A percentile compares a stretch with the other conserved stretches of the same genome.
These are phyloP conservation scores for Boletus rubescentipes DNA, from an alignment of 768 basidiomycete species.

Conservation along the genomic window DNA sequence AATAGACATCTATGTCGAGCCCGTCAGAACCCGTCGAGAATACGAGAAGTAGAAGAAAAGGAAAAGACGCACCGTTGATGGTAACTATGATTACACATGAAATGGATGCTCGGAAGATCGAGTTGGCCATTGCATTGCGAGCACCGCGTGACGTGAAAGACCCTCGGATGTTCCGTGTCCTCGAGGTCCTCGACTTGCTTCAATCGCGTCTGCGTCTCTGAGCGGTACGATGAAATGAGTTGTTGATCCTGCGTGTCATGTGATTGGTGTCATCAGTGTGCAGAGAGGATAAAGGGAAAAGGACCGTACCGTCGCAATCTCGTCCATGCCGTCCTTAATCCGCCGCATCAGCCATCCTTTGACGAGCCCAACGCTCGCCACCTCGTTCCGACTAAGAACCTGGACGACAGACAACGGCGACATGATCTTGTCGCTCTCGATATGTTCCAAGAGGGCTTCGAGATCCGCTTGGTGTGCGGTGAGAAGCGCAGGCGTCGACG, in stretches of 20 bases:
- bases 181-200: slow-evolving; percentile 80
- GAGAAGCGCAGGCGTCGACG: slow-evolving; percentile 74
- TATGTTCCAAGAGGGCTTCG: slow-evolving; percentile 64
- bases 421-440: slow-evolving; percentile 81
- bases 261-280: background rate
- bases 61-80: slow-evolving; percentile 65
- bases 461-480: slow-evolving; percentile 71
- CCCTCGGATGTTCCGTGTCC: slow-evolving; percentile 73
- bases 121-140: slow-evolving; percentile 86
- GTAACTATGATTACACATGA: slow-evolving; percentile 98
- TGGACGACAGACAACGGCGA: slow-evolving; percentile 89
- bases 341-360: slow-evolving; percentile 87
- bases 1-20: slow-evolving; percentile 66
- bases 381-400: slow-evolving; percentile 82
- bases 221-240: slow-evolving; percentile 82
- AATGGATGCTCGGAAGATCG: slow-evolving; percentile 91
- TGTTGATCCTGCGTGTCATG: slow-evolving; percentile 65
- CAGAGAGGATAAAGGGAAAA: too few relatives aligned
- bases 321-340: slow-evolving; percentile 68
- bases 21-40: slow-evolving; percentile 2
- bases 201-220: slow-evolving; percentile 78
- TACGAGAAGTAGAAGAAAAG: background rate
- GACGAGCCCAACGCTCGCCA: slow-evolving; percentile 88
- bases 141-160: slow-evolving; percentile 95
- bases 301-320: slow-evolving; percentile 74